phyloP scores from a whole-genome alignment of 768 basidiomycete species.

The Amanita thiersii region DNA sequence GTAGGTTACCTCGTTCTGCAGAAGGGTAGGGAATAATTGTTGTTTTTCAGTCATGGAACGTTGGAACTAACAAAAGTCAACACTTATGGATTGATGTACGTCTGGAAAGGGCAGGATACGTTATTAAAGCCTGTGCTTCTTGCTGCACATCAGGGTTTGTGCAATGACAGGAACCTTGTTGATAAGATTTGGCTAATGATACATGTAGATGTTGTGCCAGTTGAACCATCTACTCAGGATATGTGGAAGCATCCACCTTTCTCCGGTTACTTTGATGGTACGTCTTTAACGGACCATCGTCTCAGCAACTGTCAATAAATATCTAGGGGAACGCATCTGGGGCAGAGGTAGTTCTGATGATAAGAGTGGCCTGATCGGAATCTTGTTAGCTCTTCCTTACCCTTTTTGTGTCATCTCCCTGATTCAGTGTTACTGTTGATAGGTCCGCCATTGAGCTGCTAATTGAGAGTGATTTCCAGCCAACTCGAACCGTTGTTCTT shows the following conservation, averaged over 20 bases:
- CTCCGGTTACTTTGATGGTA: constrained; percentile 50
- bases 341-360: constrained; percentile 43
- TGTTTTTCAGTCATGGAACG: constrained; percentile 37
- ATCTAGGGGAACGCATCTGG: constrained; percentile 32
- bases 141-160: constrained; percentile 57
- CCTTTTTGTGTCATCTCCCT: background rate
- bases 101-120: constrained; percentile 59
- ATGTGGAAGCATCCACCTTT: constrained; percentile 53
- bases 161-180: background rate
- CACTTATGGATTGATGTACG: constrained; percentile 66
- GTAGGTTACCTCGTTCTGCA: constrained; percentile 26
- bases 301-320: background rate
- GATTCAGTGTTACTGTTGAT: background rate
- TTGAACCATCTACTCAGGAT: constrained; percentile 37
- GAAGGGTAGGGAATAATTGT: background rate
- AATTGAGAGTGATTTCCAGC: constrained; percentile 43
- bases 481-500: constrained; percentile 53
- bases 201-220: constrained; percentile 51
- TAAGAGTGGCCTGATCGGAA: constrained; percentile 26
- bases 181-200: constrained; percentile 3
- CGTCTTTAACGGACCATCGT: constrained; percentile 8
- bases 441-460: constrained; percentile 13
- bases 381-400: constrained; percentile 22
- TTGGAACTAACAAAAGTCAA: constrained; percentile 65
- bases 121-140: constrained; percentile 63